A percentile compares a stretch with the other conserved stretches of the same genome.
phyloP scores from a whole-genome alignment of 2,329 filamentous ascomycete species.

The Cryphonectria parasitica region DNA sequence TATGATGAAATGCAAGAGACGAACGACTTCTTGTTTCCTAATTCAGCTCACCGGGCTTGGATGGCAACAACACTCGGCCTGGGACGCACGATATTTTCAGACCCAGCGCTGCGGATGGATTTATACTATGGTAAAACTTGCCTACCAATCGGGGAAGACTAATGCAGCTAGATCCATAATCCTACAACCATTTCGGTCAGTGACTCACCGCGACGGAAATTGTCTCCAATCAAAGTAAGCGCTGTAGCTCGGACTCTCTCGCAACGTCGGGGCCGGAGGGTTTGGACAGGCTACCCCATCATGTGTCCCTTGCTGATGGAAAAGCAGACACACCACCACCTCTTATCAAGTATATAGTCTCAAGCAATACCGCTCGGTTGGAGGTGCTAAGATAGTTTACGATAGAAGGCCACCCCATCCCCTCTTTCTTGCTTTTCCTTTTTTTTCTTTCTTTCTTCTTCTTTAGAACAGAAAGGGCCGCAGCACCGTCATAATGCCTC shows the following conservation, averaged over 20 bases:
- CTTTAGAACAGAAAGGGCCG: neutral
- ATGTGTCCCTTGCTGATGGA: too few relatives aligned
- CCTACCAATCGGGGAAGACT: neutral
- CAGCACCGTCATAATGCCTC: slow-evolving; percentile 40
- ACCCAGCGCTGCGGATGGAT: too few relatives aligned
- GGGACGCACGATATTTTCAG: too few relatives aligned
- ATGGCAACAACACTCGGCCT: too few relatives aligned
- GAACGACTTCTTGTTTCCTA: neutral
- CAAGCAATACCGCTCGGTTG: neutral
- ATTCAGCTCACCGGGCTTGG: neutral
- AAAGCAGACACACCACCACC: too few relatives aligned
- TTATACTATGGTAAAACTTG: too few relatives aligned
- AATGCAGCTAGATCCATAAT: neutral
- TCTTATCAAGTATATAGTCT: neutral
- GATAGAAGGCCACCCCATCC: neutral
- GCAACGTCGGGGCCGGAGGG: neutral
- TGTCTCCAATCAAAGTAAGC: neutral
- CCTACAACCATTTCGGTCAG: neutral
- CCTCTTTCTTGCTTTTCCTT: too few relatives aligned
- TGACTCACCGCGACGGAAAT: neutral
- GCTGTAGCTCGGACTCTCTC: neutral
- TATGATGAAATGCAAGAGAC: neutral
- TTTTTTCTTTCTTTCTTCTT: too few relatives aligned
- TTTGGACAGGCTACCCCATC: too few relatives aligned
- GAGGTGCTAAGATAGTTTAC: neutral